Evolutionary conservation across 805 yeast genomes (phyloP).

Genomic region (Ogataea trehalophila): DNA sequence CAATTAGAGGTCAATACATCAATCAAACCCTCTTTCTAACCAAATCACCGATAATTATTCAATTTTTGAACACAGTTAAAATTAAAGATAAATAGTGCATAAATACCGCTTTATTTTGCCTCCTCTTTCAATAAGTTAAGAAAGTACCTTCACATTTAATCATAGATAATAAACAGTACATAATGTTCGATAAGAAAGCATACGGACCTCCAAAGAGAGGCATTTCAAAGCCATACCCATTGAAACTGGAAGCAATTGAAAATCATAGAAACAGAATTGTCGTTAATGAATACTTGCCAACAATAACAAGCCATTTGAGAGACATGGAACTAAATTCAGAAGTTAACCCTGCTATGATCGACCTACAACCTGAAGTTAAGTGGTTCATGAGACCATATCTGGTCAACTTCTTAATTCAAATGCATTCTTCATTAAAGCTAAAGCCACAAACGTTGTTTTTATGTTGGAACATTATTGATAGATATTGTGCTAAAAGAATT

Average conservation of each 20-base stretch:
- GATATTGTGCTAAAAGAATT: slow-evolving; percentile 85
- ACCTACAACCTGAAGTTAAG: slow-evolving; percentile 83
- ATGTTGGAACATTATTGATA: slow-evolving; percentile 75
- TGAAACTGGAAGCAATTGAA: slow-evolving; percentile 44
- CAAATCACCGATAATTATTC: no score
- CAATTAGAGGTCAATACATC: no score
- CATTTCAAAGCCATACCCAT: slow-evolving; percentile 32
- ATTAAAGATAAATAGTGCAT: no score
- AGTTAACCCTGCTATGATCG: slow-evolving; percentile 53
- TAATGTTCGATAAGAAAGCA: neutral
- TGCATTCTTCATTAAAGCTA: slow-evolving; percentile 53
- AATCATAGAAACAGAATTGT: slow-evolving; percentile 39
- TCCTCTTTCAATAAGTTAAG: no score
- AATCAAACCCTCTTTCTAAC: no score
- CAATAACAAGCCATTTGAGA: slow-evolving; percentile 36
- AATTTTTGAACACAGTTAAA: no score
- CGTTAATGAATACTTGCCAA: slow-evolving; percentile 38
- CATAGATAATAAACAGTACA: neutral
- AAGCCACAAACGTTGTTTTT: slow-evolving; percentile 63
- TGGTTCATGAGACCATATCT: slow-evolving; percentile 68
- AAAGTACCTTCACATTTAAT: neutral
- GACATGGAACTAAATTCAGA: slow-evolving; percentile 34
- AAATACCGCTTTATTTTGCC: no score
- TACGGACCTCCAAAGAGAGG: slow-evolving; percentile 34
- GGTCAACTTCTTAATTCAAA: slow-evolving; percentile 74